Conservation (phyloP, 371 early-diverging fungal genomes). For the Mucor lusitanicus region DNA sequence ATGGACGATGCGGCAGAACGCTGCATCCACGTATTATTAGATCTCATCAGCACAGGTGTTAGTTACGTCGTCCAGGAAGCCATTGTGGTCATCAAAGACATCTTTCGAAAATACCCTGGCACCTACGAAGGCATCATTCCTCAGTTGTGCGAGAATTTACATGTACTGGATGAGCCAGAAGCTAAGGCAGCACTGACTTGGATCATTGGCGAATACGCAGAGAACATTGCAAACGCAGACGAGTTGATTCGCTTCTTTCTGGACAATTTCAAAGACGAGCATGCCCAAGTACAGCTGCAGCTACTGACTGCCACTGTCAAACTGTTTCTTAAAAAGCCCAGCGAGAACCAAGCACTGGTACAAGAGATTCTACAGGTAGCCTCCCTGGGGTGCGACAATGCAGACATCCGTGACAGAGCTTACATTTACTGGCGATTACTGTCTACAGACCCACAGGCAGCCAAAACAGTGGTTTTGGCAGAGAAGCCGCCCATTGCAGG, state of each 20-base stretch:
- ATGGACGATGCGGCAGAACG: constrained; percentile 87
- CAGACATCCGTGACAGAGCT: constrained; percentile 94
- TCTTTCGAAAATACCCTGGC: constrained; percentile 92
- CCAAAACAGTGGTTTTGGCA: constrained; percentile 78
- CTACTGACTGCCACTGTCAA: constrained; percentile 90
- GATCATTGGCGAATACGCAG: constrained; percentile 97
- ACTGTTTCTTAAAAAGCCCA: constrained; percentile 86
- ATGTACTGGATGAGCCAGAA: constrained; percentile 88
- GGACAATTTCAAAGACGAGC: constrained; percentile 67
- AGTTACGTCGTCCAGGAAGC: constrained; percentile 93
- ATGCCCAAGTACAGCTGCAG: constrained; percentile 77
- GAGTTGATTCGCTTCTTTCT: constrained; percentile 79
- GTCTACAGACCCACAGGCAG: constrained; percentile 89
- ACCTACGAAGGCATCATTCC: constrained; percentile 87
- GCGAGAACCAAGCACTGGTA: constrained; percentile 84
- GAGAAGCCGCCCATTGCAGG: constrained; percentile 92
- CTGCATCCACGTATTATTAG: constrained; percentile 84
- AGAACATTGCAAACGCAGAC: constrained; percentile 84
- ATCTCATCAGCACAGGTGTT: constrained; percentile 88
- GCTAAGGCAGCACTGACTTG: constrained; percentile 93
- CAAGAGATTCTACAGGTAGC: constrained; percentile 84
- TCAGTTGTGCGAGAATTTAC: constrained; percentile 86
- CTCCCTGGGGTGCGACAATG: constrained; percentile 90
- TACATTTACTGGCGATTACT: constrained; percentile 96
- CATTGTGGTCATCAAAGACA: constrained; percentile 91